phyloP scores from a whole-genome alignment of 345 rosid species.

The Brassica juncea region DNA sequence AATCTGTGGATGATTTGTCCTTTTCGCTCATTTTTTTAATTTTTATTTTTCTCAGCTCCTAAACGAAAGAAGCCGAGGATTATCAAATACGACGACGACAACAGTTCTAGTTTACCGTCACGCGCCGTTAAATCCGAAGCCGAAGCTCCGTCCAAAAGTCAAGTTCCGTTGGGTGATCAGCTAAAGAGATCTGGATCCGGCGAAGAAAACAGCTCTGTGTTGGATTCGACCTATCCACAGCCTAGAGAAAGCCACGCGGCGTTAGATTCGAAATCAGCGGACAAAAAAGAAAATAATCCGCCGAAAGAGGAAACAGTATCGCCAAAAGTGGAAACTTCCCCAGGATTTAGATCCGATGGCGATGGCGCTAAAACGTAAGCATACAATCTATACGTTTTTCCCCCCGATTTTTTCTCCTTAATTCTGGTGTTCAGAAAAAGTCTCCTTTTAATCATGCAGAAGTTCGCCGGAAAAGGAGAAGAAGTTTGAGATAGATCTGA shows the following conservation, averaged over 20 bases:
- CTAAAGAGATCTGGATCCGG: constrained; percentile 46
- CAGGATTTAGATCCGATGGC: constrained; percentile 53
- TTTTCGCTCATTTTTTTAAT: background rate
- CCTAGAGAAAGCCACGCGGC: constrained; percentile 32
- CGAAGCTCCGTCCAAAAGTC: constrained; percentile 55
- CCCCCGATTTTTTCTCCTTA: background rate
- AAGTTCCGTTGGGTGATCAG: constrained; percentile 46
- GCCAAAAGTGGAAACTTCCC: constrained; percentile 59
- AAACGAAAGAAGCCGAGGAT: constrained; percentile 92
- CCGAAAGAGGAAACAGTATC: constrained; percentile 58
- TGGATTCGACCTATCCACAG: constrained; percentile 41
- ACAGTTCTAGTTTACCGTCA: constrained; percentile 46
- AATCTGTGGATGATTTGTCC: background rate
- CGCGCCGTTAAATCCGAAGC: constrained; percentile 57
- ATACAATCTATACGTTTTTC: background rate
- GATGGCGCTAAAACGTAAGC: constrained; percentile 67
- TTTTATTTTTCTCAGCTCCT: constrained; percentile 58
- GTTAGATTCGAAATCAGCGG: constrained; percentile 49
- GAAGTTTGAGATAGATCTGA: constrained; percentile 97
- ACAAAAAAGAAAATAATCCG: constrained; percentile 46
- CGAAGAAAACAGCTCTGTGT: constrained; percentile 49
- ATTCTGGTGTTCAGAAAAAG: background rate
- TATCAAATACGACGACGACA: constrained; percentile 80
- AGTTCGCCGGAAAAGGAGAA: constrained; percentile 50
- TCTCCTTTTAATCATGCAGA: constrained; percentile 34